Evolutionary conservation across 2,329 filamentous ascomycete species (phyloP).

Genomic region (Colletotrichum sp.): DNA sequence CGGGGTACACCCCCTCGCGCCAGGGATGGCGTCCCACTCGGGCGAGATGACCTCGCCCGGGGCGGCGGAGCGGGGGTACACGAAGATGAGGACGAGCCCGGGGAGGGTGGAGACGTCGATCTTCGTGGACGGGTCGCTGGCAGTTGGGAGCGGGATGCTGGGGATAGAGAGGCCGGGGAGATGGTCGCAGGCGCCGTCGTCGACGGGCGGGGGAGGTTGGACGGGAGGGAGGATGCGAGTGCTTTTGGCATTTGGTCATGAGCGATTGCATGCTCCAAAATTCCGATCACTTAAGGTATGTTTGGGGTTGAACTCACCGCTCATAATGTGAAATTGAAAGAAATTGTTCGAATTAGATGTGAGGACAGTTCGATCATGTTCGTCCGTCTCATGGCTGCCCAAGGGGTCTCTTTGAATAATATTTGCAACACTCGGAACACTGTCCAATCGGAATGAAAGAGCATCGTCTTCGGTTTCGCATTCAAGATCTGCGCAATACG

Average conservation of each 20-base stretch:
- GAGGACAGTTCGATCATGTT: neutral
- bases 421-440: too few relatives aligned
- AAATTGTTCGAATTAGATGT: neutral
- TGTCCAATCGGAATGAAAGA: neutral
- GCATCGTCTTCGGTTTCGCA: neutral
- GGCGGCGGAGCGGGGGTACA: neutral
- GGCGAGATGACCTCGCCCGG: neutral
- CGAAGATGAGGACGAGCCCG: fast-evolving
- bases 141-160: neutral
- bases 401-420: too few relatives aligned
- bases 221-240: neutral
- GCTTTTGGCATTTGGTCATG: neutral
- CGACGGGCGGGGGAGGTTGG: neutral
- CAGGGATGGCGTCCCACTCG: neutral
- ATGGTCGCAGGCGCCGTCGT: neutral
- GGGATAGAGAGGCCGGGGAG: neutral
- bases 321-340: neutral
- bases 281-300: too few relatives aligned
- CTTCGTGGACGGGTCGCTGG: neutral
- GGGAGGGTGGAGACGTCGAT: neutral
- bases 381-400: neutral
- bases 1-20: neutral
- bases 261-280: neutral
- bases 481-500: neutral
- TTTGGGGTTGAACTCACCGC: neutral